These are phyloP conservation scores for Drosera capensis DNA, from an alignment of 148 eudicot species.

Conservation along the genomic window DNA sequence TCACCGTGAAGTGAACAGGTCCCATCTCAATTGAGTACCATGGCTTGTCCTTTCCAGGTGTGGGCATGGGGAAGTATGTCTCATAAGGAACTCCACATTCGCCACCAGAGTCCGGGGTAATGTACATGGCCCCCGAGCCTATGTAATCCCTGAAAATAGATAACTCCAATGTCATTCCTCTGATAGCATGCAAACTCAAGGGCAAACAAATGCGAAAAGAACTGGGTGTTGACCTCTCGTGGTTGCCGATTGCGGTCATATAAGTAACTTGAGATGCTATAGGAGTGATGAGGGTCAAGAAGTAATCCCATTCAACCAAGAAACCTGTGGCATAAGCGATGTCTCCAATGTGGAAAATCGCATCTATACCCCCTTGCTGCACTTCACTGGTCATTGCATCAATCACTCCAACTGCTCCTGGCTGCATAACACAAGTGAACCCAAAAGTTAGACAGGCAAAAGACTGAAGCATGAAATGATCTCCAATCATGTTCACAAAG, in stretches of 20 bases:
- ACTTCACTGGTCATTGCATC: too few relatives aligned
- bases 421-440: too few relatives aligned
- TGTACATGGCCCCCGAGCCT: background rate
- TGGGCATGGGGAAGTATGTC: conserved; percentile 1
- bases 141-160: background rate
- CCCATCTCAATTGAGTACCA: conserved; percentile 28
- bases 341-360: too few relatives aligned
- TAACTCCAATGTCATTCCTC: too few relatives aligned
- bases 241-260: background rate
- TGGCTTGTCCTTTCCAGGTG: conserved; percentile 1
- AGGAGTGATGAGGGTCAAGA: background rate
- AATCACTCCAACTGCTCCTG: too few relatives aligned
- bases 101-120: conserved; percentile 1
- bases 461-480: too few relatives aligned
- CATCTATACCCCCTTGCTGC: too few relatives aligned
- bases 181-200: too few relatives aligned
- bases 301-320: background rate
- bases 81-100: conserved; percentile 4
- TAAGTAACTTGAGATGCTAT: background rate
- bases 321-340: background rate
- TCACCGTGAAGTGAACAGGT: conserved; percentile 24
- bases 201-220: background rate
- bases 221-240: too few relatives aligned
- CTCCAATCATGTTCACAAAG: too few relatives aligned
- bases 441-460: too few relatives aligned